Conservation (phyloP, 2,329 filamentous ascomycete species). For the Cercospora canescens region DNA sequence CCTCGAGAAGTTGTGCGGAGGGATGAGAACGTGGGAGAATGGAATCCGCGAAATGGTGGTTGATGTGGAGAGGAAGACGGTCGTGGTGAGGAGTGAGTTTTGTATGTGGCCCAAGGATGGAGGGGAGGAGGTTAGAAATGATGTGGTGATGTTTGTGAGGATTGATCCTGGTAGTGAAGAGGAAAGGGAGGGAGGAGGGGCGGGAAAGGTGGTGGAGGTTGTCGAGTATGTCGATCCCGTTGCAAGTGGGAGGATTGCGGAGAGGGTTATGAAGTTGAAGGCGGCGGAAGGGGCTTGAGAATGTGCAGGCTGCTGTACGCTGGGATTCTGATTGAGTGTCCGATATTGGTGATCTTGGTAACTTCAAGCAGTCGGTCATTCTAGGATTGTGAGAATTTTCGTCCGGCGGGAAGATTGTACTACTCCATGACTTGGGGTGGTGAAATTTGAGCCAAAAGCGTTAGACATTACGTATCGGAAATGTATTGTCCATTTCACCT, state of each 20-base stretch:
- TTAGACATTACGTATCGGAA: too few relatives aligned
- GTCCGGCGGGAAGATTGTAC: not conserved
- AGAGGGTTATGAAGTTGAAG: conserved; percentile 14
- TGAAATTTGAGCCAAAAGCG: too few relatives aligned
- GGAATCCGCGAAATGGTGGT: conserved; percentile 16
- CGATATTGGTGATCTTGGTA: not conserved
- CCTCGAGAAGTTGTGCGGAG: conserved; percentile 16
- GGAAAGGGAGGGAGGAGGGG: not conserved
- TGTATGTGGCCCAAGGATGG: conserved; percentile 20
- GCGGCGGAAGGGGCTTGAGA: not conserved
- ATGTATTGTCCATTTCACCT: too few relatives aligned
- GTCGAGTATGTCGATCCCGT: conserved; percentile 22
- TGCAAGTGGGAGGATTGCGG: conserved; percentile 18
- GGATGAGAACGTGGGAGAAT: conserved; percentile 21
- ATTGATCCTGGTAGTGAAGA: conserved; percentile 5
- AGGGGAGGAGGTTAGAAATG: conserved; percentile 19
- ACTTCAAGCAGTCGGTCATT: not conserved
- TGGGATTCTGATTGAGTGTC: too few relatives aligned
- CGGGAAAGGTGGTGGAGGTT: conserved; percentile 16
- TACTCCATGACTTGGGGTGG: too few relatives aligned
- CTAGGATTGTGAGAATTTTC: not conserved
- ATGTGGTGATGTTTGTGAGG: conserved; percentile 22
- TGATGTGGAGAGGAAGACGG: conserved; percentile 17
- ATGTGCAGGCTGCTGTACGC: not conserved
- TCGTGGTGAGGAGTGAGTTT: conserved; percentile 18